Evolutionary conservation across 2,329 filamentous ascomycete species (phyloP), one percentile per base, ranked within the genome.

Genomic region (Epichloe bromicola): DNA sequence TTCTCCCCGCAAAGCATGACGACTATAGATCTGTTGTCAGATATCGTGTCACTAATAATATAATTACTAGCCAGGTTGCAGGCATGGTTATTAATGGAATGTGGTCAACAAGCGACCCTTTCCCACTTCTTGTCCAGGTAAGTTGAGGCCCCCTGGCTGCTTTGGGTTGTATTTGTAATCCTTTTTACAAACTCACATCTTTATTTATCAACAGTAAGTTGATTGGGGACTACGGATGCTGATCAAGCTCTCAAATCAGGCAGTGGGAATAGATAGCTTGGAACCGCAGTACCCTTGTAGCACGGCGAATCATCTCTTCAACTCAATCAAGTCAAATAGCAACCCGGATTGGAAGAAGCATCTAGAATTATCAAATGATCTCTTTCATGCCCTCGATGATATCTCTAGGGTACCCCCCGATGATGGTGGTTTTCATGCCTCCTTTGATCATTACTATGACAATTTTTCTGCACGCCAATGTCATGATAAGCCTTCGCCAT

Each of bases 391-490:
- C 0, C 75, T 93, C 0, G 87, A 93, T 59, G 63, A 69, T 41
- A 75, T 91, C 44, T 87, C 84, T 0, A 84, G 83, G 33, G 76
- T 93, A 1, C 62, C 74, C 0, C 54, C 71, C 0, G 65, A 65
- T 36, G 75, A 82, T 53, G 60, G 62, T 0, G 82, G 73, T 3
- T 93, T 87, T 71, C 86, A 91, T 60, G 73, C 67, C 40, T 82
- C 76, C 49, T 83, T 85, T 59, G 88, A 93, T 61, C 87, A 89
- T 65, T 93, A 93, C 69, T 93, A 83, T 59, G 88, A 93, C 63
- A 93, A 89, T 60, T 74, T 93, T 1, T 88, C 85, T 0, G 83
- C 86, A 0, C 76, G 86, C 0, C 83, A 88, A 61, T 93, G 87
- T 63, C 86, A 93, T 61, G 70, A 66, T 17, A 86, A 85, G 59